These are phyloP conservation scores for Sugiyamaella boreocaroliniensis DNA, from an alignment of 805 yeast species.

Conservation along the genomic window DNA sequence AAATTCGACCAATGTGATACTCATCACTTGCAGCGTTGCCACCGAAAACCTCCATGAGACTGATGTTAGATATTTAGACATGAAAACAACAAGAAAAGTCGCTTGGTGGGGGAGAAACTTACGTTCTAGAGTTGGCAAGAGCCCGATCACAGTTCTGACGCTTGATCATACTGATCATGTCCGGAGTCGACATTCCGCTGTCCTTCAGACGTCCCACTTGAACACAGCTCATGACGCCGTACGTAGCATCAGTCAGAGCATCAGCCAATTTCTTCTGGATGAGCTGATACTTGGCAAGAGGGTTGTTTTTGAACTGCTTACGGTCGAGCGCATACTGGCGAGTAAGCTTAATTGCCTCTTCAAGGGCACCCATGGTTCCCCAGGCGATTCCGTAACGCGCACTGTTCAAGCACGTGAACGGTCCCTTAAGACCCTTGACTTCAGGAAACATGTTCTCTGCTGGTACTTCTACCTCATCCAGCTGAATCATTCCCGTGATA, in stretches of 20 bases:
- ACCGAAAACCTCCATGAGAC: slow-evolving; percentile 39
- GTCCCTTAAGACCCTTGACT: slow-evolving; percentile 39
- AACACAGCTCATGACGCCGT: slow-evolving; percentile 35
- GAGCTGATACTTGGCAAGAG: slow-evolving; percentile 37
- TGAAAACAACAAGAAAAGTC: neutral
- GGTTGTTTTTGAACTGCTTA: slow-evolving; percentile 34
- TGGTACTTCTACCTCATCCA: slow-evolving; percentile 41
- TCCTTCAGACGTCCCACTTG: slow-evolving; percentile 40
- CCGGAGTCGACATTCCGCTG: slow-evolving; percentile 33
- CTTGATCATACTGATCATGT: slow-evolving; percentile 39
- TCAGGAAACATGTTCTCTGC: slow-evolving; percentile 36
- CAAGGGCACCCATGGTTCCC: slow-evolving; percentile 41
- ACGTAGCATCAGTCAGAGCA: slow-evolving; percentile 36
- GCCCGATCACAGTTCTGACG: slow-evolving; percentile 40
- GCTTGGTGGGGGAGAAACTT: neutral
- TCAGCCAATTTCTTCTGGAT: slow-evolving; percentile 39
- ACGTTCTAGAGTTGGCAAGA: slow-evolving; percentile 29
- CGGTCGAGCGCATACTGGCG: slow-evolving; percentile 36
- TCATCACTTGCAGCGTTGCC: slow-evolving; percentile 42
- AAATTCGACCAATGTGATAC: slow-evolving; percentile 38
- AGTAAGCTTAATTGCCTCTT: slow-evolving; percentile 33
- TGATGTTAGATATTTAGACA: slow-evolving; percentile 4
- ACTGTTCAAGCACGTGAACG: slow-evolving; percentile 38
- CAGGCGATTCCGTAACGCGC: slow-evolving; percentile 40
- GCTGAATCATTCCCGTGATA: slow-evolving; percentile 38